Percentiles rank a stretch among this genome's conserved stretches.
phyloP scores from a whole-genome alignment of 1,284 basidiomycete species.

The Sporisorium graminicola region DNA sequence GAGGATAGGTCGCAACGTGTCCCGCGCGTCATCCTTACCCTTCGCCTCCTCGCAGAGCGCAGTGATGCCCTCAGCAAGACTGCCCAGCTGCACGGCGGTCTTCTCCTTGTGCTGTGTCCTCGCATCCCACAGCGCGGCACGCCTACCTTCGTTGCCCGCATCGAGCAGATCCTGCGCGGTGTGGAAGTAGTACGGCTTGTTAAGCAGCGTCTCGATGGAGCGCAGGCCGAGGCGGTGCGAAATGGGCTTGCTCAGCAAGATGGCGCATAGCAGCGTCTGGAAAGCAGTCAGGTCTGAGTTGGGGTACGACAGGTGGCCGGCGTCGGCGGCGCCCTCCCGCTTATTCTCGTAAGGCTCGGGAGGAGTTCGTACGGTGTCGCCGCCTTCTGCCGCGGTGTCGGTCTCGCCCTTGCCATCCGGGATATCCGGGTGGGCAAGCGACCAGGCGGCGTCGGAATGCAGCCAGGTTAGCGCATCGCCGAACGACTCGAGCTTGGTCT shows the following conservation, averaged over 20 bases:
- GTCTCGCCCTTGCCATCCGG: slow-evolving; percentile 34
- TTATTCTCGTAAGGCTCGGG: slow-evolving; percentile 39
- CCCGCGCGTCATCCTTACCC: slow-evolving; percentile 7
- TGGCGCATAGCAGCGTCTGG: slow-evolving; percentile 44
- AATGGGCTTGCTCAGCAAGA: slow-evolving; percentile 56
- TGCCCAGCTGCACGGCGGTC: slow-evolving; percentile 51
- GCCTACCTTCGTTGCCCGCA: slow-evolving; percentile 44
- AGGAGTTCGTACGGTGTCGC: slow-evolving; percentile 24
- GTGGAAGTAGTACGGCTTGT: slow-evolving; percentile 44
- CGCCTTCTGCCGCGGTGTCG: slow-evolving; percentile 33
- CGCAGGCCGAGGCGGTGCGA: slow-evolving; percentile 48
- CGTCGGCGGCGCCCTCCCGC: slow-evolving; percentile 7
- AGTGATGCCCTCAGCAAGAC: slow-evolving; percentile 40
- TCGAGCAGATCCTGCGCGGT: slow-evolving; percentile 40
- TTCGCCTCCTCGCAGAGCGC: slow-evolving; percentile 18
- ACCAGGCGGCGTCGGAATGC: slow-evolving; percentile 31
- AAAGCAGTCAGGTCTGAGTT: slow-evolving; percentile 50
- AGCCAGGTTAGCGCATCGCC: slow-evolving; percentile 42
- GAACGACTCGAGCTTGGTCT: slow-evolving; percentile 39
- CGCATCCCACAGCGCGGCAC: slow-evolving; percentile 52
- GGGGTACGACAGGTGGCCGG: slow-evolving; percentile 40
- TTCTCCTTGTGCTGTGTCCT: slow-evolving; percentile 60
- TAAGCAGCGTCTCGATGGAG: slow-evolving; percentile 50
- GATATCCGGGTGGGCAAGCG: slow-evolving; percentile 33
- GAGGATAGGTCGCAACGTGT: slow-evolving; percentile 28